These are phyloP conservation scores for Tetragonia tetragonoides DNA, from an alignment of 148 eudicot species.

Conservation along the genomic window DNA sequence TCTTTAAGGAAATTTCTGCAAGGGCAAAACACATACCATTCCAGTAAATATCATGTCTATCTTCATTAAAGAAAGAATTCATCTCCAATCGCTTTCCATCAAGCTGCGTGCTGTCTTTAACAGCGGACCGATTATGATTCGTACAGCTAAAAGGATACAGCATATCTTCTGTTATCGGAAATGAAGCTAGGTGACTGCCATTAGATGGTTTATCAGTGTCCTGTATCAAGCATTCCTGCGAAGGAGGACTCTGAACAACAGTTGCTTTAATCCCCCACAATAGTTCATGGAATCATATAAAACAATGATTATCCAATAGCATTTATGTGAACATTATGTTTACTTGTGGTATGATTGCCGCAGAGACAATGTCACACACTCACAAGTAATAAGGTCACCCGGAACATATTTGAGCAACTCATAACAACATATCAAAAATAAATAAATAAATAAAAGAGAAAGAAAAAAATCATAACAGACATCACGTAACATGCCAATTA, in stretches of 20 bases:
- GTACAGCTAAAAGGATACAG: slow-evolving; percentile 13
- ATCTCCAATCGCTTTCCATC: slow-evolving; percentile 16
- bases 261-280: slow-evolving; percentile 3
- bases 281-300: background rate
- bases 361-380: background rate
- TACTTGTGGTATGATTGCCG: background rate
- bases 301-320: background rate
- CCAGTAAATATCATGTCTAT: slow-evolving; percentile 26
- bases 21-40: slow-evolving; percentile 20
- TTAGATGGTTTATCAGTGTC: slow-evolving; percentile 19
- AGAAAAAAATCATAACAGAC: no score
- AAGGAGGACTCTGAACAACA: slow-evolving; percentile 16
- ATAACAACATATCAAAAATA: no score
- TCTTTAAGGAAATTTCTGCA: background rate
- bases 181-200: slow-evolving; percentile 15
- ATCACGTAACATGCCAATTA: no score
- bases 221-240: slow-evolving; percentile 25
- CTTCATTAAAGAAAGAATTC: slow-evolving; percentile 24
- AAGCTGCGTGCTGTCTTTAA: slow-evolving; percentile 20
- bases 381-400: background rate
- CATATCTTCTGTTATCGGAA: slow-evolving; percentile 18
- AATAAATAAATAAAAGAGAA: no score
- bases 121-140: slow-evolving; percentile 10
- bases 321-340: background rate
- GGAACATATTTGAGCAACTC: background rate